Evolutionary conservation across 2,329 filamentous ascomycete species (phyloP).

Genomic region (Cercospora sp.): DNA sequence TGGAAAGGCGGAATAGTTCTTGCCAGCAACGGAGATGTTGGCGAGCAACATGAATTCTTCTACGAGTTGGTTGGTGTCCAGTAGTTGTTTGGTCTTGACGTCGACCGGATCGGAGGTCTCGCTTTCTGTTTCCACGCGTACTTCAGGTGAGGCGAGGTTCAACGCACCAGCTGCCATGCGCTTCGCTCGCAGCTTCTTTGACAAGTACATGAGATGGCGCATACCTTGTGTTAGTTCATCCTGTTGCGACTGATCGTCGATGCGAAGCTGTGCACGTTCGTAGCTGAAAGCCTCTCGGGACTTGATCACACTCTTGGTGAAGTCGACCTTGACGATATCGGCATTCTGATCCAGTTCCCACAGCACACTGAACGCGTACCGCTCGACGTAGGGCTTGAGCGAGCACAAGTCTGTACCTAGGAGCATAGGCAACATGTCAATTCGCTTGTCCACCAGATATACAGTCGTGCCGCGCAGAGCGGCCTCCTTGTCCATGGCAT

Average conservation of each 20-base stretch:
- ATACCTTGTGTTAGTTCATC: slow-evolving; percentile 91
- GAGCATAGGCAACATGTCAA: slow-evolving; percentile 97
- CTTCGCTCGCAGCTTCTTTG: slow-evolving; percentile 90
- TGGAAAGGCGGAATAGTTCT: slow-evolving; percentile 88
- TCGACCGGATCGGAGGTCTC: slow-evolving; percentile 96
- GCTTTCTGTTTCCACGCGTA: slow-evolving; percentile 91
- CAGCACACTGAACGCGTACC: slow-evolving; percentile 54
- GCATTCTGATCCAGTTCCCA: slow-evolving; percentile 86
- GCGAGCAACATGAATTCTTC: slow-evolving; percentile 99
- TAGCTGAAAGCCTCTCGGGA: slow-evolving; percentile 97
- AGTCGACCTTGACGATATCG: slow-evolving; percentile 79
- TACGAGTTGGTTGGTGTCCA: slow-evolving; percentile 95
- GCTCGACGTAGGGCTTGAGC: slow-evolving; percentile 95
- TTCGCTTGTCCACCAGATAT: slow-evolving; percentile 97
- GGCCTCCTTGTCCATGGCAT: slow-evolving; percentile 94
- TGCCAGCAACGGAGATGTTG: slow-evolving; percentile 89
- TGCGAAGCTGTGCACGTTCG: slow-evolving; percentile 89
- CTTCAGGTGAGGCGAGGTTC: slow-evolving; percentile 95
- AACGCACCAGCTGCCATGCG: slow-evolving; percentile 94
- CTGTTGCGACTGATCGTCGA: slow-evolving; percentile 83
- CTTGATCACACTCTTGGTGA: slow-evolving; percentile 97
- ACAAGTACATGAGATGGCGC: slow-evolving; percentile 80
- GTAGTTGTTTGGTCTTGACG: slow-evolving; percentile 89
- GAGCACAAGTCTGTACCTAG: slow-evolving; percentile 96
- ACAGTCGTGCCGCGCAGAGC: slow-evolving; percentile 93